Evolutionary conservation across 2,329 filamentous ascomycete species (phyloP).

Genomic region (Pyricularia sp.): DNA sequence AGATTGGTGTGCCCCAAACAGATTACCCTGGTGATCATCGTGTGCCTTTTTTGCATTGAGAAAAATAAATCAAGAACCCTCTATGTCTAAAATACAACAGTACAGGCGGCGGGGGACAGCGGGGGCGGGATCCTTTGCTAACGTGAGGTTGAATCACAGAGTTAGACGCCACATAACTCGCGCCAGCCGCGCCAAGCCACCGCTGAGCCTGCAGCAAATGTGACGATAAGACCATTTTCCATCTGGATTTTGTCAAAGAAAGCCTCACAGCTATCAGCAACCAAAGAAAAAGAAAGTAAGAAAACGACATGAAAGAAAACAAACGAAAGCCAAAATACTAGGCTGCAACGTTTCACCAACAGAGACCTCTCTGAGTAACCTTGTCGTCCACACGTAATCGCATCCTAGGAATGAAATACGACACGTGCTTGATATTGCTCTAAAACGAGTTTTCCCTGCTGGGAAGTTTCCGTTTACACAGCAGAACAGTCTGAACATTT

Average conservation of each 20-base stretch:
- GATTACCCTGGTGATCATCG: not conserved
- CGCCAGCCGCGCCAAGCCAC: not conserved
- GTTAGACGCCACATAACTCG: not conserved
- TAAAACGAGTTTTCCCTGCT: not conserved
- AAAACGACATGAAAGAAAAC: not conserved
- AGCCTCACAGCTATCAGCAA: not conserved
- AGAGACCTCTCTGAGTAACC: not conserved
- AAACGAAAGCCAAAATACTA: not conserved
- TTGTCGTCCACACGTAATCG: not conserved
- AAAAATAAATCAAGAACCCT: not conserved
- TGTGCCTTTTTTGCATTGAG: not conserved
- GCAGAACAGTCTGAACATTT: not conserved
- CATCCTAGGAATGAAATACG: not conserved
- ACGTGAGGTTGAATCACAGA: not conserved
- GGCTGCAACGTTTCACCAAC: not conserved
- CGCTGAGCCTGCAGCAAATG: not conserved
- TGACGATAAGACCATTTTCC: not conserved
- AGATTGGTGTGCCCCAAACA: not conserved
- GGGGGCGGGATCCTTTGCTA: not conserved
- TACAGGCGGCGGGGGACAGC: not conserved
- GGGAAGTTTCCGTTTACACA: not conserved
- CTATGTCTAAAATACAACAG: not conserved
- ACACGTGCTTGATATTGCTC: not conserved
- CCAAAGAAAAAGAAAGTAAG: not conserved
- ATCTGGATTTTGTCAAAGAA: not conserved